phyloP scores from a whole-genome alignment of 169 alveolate genomes.

The Eimeria maxima region DNA sequence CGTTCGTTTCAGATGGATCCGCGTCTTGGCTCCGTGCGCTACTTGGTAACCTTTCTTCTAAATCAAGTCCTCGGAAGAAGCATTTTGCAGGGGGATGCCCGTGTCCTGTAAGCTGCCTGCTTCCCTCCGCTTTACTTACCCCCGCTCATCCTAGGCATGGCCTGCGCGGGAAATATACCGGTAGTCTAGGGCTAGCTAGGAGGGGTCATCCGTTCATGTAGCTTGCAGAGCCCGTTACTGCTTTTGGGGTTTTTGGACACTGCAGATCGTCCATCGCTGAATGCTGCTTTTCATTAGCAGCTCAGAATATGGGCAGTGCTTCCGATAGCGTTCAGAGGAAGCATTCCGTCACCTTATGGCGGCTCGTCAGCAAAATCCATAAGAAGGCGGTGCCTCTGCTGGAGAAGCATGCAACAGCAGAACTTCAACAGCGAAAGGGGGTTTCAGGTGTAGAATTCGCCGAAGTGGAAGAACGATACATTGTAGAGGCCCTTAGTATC shows the following conservation, averaged over 20 bases:
- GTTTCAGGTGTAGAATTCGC: conserved; percentile 26
- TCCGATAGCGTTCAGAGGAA: not conserved
- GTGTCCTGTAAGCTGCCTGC: conserved; percentile 50
- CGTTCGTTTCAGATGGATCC: conserved; percentile 51
- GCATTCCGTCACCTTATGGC: conserved; percentile 67
- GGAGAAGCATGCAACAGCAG: conserved; percentile 43
- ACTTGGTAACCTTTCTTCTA: conserved; percentile 71
- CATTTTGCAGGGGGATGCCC: conserved; percentile 61
- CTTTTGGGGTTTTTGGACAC: not conserved
- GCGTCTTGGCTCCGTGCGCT: conserved; percentile 74
- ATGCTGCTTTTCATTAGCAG: conserved; percentile 71
- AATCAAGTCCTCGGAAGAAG: conserved; percentile 70
- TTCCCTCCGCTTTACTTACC: not conserved
- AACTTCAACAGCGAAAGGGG: not conserved
- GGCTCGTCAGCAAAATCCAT: conserved; percentile 72
- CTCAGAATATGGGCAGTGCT: conserved; percentile 39
- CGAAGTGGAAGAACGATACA: conserved; percentile 41
- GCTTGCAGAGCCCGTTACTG: not conserved
- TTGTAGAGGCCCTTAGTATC: conserved; percentile 43
- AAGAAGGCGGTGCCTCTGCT: conserved; percentile 65
- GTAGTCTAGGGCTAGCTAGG: no score
- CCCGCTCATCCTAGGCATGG: not conserved
- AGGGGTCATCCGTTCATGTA: not conserved
- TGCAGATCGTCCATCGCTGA: conserved; percentile 64
- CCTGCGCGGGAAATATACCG: not conserved